Evolutionary conservation across 768 basidiomycete species (phyloP).

Genomic region (Tephrocybe sp.): DNA sequence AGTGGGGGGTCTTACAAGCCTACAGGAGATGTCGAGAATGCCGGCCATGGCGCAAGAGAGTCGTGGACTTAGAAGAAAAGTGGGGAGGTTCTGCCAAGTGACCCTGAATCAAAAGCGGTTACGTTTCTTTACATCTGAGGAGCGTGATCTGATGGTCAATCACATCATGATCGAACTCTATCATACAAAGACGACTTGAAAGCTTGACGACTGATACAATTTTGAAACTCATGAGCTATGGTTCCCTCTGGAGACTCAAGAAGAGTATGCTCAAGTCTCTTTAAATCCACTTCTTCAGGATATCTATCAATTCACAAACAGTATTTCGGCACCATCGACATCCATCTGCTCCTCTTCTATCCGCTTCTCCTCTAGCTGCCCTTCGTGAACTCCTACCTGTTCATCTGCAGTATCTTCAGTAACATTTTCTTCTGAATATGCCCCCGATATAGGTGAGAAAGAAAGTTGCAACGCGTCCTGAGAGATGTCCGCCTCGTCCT

Average conservation of each 20-base stretch:
- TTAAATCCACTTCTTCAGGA: too few species aligned
- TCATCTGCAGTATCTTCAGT: neutral
- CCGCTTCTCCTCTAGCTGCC: neutral
- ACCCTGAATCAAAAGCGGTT: constrained; percentile 13
- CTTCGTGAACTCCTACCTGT: too few species aligned
- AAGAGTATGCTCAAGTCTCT: too few species aligned
- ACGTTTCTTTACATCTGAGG: too few species aligned
- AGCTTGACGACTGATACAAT: neutral
- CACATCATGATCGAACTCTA: constrained; percentile 1
- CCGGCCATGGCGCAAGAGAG: constrained; percentile 53
- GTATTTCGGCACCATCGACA: constrained; percentile 7
- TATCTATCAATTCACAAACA: constrained; percentile 1
- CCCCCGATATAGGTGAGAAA: neutral
- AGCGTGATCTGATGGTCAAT: constrained; percentile 8
- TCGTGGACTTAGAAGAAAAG: too few species aligned
- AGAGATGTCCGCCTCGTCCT: constrained; percentile 8
- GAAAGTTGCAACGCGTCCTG: neutral
- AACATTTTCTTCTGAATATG: neutral
- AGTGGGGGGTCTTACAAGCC: constrained; percentile 19
- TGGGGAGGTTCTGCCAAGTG: constrained; percentile 4
- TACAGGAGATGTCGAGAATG: constrained; percentile 40
- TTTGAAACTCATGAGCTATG: neutral
- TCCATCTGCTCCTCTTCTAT: neutral
- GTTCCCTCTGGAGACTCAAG: neutral
- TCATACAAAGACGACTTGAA: neutral